Evolutionary conservation across 2,329 filamentous ascomycete species (phyloP).

Genomic region (Diplocarpon mali): DNA sequence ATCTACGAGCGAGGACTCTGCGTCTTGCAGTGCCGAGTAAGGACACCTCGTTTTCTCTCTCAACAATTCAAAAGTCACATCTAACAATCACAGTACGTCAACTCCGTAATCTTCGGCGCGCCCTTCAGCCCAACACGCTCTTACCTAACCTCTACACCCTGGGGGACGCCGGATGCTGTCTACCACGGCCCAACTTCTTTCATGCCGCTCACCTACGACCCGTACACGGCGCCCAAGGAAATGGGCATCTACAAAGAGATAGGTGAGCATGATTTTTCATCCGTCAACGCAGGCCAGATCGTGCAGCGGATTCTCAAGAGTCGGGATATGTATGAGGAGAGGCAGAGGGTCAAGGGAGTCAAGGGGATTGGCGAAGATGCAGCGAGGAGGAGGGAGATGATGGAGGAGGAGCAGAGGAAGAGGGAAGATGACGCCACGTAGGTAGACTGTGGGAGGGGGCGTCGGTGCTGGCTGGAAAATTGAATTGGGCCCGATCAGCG

Average conservation of each 20-base stretch:
- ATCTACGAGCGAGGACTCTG: slow-evolving; percentile 93
- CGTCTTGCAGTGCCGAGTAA: slow-evolving; percentile 84
- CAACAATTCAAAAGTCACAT: background rate
- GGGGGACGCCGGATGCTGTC: slow-evolving; percentile 64
- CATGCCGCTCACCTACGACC: slow-evolving; percentile 54
- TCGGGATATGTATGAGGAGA: slow-evolving; percentile 77
- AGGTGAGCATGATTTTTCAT: slow-evolving; percentile 63
- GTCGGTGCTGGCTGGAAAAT: background rate
- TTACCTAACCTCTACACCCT: slow-evolving; percentile 67
- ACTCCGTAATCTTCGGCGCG: slow-evolving; percentile 79
- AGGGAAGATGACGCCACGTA: slow-evolving; percentile 12
- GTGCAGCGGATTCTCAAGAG: slow-evolving; percentile 83
- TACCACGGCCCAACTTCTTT: slow-evolving; percentile 96
- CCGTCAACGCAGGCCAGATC: slow-evolving; percentile 88
- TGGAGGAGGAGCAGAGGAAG: slow-evolving; percentile 36
- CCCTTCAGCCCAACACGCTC: slow-evolving; percentile 74
- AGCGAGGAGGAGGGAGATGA: slow-evolving; percentile 47
- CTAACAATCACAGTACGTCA: slow-evolving; percentile 53
- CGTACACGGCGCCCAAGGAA: slow-evolving; percentile 68
- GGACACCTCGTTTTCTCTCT: slow-evolving; percentile 18
- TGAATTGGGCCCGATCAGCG: slow-evolving; percentile 2
- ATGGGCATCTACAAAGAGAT: slow-evolving; percentile 81
- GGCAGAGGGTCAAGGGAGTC: slow-evolving; percentile 80
- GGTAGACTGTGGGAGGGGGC: background rate
- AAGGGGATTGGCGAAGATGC: slow-evolving; percentile 70